phyloP scores from a whole-genome alignment of 2,329 filamentous ascomycete species.

The Leptoxyphium fumago region DNA sequence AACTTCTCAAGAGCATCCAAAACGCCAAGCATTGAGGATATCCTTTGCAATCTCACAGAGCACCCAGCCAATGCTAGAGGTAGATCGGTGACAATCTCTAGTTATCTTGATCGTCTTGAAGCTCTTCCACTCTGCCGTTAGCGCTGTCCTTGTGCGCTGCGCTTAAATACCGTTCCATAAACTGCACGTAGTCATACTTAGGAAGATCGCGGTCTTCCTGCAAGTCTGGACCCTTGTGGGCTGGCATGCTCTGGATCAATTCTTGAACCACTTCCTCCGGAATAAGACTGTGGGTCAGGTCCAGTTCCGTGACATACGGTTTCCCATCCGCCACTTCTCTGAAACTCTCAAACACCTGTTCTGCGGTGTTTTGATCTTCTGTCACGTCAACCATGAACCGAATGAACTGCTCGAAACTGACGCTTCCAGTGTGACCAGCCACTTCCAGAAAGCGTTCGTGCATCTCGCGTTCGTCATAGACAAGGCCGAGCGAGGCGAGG shows the following conservation, averaged over 20 bases:
- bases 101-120: not conserved
- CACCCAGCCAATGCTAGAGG: not conserved
- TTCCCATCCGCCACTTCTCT: slow-evolving; percentile 95
- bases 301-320: slow-evolving; percentile 96
- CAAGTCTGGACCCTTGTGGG: slow-evolving; percentile 70
- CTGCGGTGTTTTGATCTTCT: slow-evolving; percentile 95
- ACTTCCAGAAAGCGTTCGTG: slow-evolving; percentile 85
- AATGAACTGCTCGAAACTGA: slow-evolving; percentile 98
- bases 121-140: slow-evolving; percentile 1
- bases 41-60: no score
- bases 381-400: slow-evolving; percentile 99
- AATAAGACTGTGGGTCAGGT: slow-evolving; percentile 84
- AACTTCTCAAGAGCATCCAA: no score
- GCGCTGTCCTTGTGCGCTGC: slow-evolving; percentile 5
- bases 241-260: slow-evolving; percentile 72
- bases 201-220: slow-evolving; percentile 68
- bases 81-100: not conserved
- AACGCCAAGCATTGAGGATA: no score
- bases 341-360: slow-evolving; percentile 97
- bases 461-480: slow-evolving; percentile 97
- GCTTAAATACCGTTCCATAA: slow-evolving; percentile 63
- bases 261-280: slow-evolving; percentile 96
- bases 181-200: slow-evolving; percentile 92
- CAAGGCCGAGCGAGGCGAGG: slow-evolving; percentile 81
- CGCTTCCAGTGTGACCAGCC: slow-evolving; percentile 50